Conservation (phyloP, 176 grass and related monocot species). For the Cenchrus purpureus region DNA sequence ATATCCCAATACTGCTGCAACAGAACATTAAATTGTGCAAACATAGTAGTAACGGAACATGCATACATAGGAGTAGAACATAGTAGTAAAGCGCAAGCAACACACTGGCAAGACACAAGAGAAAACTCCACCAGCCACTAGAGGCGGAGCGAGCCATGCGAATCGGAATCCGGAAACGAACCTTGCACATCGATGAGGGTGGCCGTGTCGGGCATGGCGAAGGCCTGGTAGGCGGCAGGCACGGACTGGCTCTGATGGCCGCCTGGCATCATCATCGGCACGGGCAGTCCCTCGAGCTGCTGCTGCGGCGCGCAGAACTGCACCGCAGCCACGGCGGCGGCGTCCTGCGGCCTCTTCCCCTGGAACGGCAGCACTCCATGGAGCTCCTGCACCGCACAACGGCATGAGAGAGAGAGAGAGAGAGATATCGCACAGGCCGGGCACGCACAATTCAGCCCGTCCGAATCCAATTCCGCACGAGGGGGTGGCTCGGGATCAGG, state of each 20-base stretch:
- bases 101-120: background rate
- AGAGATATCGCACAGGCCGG: too few relatives aligned
- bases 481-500: background rate
- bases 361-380: conserved; percentile 52
- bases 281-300: conserved; percentile 43
- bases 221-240: conserved; percentile 12
- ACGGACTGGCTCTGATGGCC: background rate
- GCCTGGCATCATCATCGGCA: conserved; percentile 39
- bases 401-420: too few relatives aligned
- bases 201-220: conserved; percentile 41
- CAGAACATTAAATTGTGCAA: background rate
- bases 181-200: conserved; percentile 71
- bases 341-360: conserved; percentile 52
- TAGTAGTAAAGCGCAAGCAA: background rate
- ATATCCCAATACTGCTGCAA: background rate
- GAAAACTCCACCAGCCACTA: background rate
- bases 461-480: background rate
- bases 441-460: too few relatives aligned
- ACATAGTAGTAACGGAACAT: background rate
- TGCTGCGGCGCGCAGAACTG: conserved; percentile 46
- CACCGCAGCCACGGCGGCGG: conserved; percentile 10
- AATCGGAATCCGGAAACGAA: background rate
- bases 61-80: background rate
- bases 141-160: background rate
- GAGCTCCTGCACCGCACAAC: conserved; percentile 38